These are phyloP conservation scores for Citrus sp. DNA, from an alignment of 345 rosid genomes.

Conservation along the genomic window DNA sequence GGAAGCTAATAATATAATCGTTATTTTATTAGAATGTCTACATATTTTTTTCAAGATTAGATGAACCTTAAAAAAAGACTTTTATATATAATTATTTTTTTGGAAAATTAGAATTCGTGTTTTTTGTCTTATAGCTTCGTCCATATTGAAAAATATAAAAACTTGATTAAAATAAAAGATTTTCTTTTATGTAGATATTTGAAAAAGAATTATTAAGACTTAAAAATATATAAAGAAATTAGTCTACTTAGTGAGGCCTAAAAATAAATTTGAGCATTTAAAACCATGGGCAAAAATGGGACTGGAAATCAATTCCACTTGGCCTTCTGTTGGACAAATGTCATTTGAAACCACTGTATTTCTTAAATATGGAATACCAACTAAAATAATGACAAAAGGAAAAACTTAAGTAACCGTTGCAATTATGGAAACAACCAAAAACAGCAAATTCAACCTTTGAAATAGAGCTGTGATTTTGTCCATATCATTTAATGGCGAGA, in stretches of 20 bases:
- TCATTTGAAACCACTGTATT: background rate
- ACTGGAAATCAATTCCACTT: background rate
- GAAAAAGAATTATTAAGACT: too few species aligned
- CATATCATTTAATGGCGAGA: too few species aligned
- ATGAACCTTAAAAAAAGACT: background rate
- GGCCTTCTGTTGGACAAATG: background rate
- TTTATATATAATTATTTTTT: background rate
- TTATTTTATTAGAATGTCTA: background rate
- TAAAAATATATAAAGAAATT: background rate
- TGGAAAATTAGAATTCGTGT: too few species aligned
- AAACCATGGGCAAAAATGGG: background rate
- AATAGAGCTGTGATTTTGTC: background rate
- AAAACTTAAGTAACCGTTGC: constrained; percentile 1
- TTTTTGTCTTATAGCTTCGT: too few species aligned
- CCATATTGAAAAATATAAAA: too few species aligned
- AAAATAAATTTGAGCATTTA: background rate
- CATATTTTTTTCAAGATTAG: background rate
- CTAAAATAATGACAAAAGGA: background rate
- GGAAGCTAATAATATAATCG: background rate
- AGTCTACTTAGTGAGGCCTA: background rate
- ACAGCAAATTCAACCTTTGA: background rate
- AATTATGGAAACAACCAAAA: background rate
- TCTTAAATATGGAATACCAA: background rate
- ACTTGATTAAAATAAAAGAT: too few species aligned
- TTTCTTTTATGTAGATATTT: too few species aligned